Base-by-base conservation (phyloP, 148 eudicot genomes). In the Vaccinium macrocarpon region DNA sequence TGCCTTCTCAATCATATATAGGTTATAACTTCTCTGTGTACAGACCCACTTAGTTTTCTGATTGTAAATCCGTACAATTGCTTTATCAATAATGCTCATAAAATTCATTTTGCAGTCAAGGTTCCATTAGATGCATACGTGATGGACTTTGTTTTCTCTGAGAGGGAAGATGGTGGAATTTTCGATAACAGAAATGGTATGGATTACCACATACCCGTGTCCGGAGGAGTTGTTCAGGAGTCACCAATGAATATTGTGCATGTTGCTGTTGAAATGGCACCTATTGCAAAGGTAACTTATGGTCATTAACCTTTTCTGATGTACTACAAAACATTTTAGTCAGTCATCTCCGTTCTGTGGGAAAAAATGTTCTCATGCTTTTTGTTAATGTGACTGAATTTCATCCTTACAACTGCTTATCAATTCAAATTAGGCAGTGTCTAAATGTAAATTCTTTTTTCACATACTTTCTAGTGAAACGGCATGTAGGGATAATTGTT, bases 111-210 rank as follows among this genome's bases (percentile, higher is more conserved):
- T 90, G 87, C 91, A 97, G 99, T 97, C 84, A 95, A 94, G 93
- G 96, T 97, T 85, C 99, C 99, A 74, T 55, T 95, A 90, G 99
- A 97, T 91, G 98, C 98, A 74, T 97, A 94, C 87, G 86, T 95
- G 97, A 94, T 97, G 98, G 99, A 97, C 85, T 97, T 97, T 82
- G 99, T 97, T 21, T 95, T 97, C 90, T 93, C 95, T 32, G 99
- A 97, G 88, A 91, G 79, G 79, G 95, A 95, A 90, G 93, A 93
- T 88, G 99, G 98, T 86, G 99, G 98, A 70, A 80, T 90, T 84
- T 97, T 97, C 56, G 99, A 97, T 90, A 95, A 95, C 82, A 95
- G 90, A 88, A 73, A 89, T 84, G 93, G 96, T 51, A 94, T 91
- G 94, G 99, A 97, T 84, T 97, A 97, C 87, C 99, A 97, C 86